Base-by-base conservation (phyloP, 768 basidiomycete species). In the Neoboletus brunneissimus region DNA sequence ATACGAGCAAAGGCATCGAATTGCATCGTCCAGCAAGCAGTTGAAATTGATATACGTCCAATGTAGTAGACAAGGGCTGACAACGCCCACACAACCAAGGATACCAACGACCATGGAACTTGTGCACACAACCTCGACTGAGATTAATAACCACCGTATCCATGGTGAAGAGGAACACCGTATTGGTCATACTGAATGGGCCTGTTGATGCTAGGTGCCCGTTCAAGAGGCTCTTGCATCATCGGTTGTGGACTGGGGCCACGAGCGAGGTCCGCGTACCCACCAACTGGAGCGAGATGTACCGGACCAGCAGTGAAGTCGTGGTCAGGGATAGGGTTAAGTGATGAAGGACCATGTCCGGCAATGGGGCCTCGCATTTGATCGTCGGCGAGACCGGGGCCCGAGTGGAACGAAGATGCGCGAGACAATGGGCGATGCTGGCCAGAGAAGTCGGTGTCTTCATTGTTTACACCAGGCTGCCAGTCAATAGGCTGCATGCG, bases 401-500 rank as follows among this genome's bases (percentile, higher is more conserved):
- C 68, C 16, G 87, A 88, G 59, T 82, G 83, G 80, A 89, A 87
- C 4, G 90, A 90, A 18, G 87, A 89, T 25, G 82, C 81, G 53
- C 73, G 77, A 23, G 89, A 88, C 41, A 72, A 69, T 55, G 74
- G 72, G 51, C 81, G 82, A 62, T 77, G 83, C 55, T 74, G 72
- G 45, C 77, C 75, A 27, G 84, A 74, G 48, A 79, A 69, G 56
- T 72, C 79, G 34, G 62, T 51, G 53, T 81, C 79, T 9, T 80
- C 79, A 4, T 75, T 75, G 51, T 67, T 73, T 31, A 72, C 75
- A 47, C 72, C 76, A n/a, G 89, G 89, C 67, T 88, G 84, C 90
- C 89, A 94, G 75, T 92, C 86, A 67, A 94, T 91, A 57, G 93
- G 91, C 56, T 88, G 83, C 76, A 95, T 83, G 62, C 91, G 89